phyloP scores from a whole-genome alignment of 148 eudicot species.

The Talinum fruticosum region DNA sequence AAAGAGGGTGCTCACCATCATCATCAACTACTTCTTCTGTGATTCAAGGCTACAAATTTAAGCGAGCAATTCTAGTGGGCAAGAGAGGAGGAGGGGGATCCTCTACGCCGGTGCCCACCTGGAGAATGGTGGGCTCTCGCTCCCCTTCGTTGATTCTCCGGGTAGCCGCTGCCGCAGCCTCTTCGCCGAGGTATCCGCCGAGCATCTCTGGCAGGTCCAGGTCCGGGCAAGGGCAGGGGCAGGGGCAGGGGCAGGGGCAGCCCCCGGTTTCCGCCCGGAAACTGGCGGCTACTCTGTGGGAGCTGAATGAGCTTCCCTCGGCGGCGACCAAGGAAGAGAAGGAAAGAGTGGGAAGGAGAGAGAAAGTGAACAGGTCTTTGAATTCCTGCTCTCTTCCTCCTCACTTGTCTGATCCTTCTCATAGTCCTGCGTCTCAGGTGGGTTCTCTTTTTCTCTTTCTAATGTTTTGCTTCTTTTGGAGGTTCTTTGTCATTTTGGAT shows the following conservation, averaged over 20 bases:
- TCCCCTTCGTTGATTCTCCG: constrained; percentile 39
- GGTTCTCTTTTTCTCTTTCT: constrained; percentile 7
- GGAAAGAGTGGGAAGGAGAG: constrained; percentile 21
- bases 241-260: constrained; percentile 37
- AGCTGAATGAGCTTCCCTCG: constrained; percentile 65
- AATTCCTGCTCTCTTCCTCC: constrained; percentile 51
- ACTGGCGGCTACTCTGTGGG: constrained; percentile 96
- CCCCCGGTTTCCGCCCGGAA: constrained; percentile 78
- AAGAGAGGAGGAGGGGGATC: constrained; percentile 48
- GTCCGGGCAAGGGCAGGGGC: constrained; percentile 36
- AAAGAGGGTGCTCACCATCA: constrained; percentile 81
- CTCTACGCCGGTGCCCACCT: constrained; percentile 68
- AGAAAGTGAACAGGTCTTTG: constrained; percentile 29
- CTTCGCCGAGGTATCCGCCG: constrained; percentile 50
- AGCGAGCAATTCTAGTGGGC: constrained; percentile 69
- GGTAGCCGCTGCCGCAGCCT: constrained; percentile 30
- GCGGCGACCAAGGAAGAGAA: constrained; percentile 21
- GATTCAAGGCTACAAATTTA: constrained; percentile 61
- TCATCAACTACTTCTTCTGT: constrained; percentile 75
- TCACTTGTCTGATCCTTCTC: constrained; percentile 97
- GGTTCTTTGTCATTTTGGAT: background rate
- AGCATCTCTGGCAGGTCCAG: constrained; percentile 32
- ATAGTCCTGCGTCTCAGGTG: constrained; percentile 89
- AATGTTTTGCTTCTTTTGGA: background rate
- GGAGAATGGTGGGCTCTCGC: constrained; percentile 56